These are phyloP conservation scores for Ocimum tenuiflorum DNA, from an alignment of 257 asterid genomes.

Conservation along the genomic window DNA sequence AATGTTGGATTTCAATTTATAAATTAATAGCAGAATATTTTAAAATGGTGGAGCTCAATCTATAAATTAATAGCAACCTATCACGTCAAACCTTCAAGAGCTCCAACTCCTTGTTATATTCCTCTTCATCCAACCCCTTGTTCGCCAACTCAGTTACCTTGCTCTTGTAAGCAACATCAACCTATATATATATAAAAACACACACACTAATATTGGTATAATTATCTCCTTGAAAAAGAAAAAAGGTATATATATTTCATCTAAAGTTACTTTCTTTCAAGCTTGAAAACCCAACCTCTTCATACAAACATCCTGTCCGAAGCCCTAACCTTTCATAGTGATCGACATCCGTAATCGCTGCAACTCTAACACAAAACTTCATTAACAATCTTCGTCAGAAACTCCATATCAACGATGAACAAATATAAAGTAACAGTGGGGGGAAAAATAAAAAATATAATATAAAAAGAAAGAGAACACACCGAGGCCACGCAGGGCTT, in stretches of 20 bases:
- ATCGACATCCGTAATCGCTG: slow-evolving; percentile 82
- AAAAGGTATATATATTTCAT: no score
- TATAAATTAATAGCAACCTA: no score
- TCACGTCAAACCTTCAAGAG: slow-evolving; percentile 40
- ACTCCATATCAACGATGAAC: not conserved
- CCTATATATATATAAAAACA: slow-evolving; percentile 23
- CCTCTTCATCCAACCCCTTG: slow-evolving; percentile 42
- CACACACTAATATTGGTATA: no score
- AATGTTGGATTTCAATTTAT: no score
- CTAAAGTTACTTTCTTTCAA: no score
- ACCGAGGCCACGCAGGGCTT: slow-evolving; percentile 79
- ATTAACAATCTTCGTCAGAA: slow-evolving; percentile 20
- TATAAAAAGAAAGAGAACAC: not conserved
- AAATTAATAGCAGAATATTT: no score
- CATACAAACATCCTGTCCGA: slow-evolving; percentile 49
- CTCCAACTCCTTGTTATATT: slow-evolving; percentile 40
- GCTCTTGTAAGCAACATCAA: slow-evolving; percentile 40
- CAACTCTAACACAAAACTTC: slow-evolving; percentile 30
- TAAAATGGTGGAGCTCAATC: no score
- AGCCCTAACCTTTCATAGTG: slow-evolving; percentile 69
- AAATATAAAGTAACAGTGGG: not conserved
- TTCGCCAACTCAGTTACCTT: slow-evolving; percentile 41
- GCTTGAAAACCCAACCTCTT: slow-evolving; percentile 29
- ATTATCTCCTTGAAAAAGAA: no score
- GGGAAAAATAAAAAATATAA: not conserved